Evolutionary conservation across 2,329 filamentous ascomycete species (phyloP).

Genomic region (Trichoderma koningiopsis): DNA sequence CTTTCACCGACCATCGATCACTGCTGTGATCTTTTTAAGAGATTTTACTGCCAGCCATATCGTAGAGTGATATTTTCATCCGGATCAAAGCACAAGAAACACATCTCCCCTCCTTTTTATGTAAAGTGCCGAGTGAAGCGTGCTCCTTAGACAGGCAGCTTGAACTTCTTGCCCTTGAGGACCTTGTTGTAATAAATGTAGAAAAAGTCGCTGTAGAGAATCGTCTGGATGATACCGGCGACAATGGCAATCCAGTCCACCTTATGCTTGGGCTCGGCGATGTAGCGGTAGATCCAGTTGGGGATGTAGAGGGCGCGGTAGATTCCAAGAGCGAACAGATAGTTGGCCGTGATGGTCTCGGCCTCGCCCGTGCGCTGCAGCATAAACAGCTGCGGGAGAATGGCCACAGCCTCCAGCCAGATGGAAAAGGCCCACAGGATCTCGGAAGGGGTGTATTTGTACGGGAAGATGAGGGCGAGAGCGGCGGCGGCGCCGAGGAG

Average conservation of each 20-base stretch:
- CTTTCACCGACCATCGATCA: background rate
- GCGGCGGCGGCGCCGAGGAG: conserved; percentile 79
- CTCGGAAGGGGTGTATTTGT: conserved; percentile 79
- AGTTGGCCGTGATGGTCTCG: conserved; percentile 99
- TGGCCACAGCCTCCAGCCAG: conserved; percentile 96
- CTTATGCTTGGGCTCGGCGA: conserved; percentile 70
- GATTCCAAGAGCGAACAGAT: conserved; percentile 87
- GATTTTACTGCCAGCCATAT: background rate
- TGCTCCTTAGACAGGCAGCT: conserved; percentile 70
- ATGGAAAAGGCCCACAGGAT: conserved; percentile 98
- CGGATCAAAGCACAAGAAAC: background rate
- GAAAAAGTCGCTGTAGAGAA: conserved; percentile 99
- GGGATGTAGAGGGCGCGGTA: conserved; percentile 97
- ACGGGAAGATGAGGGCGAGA: conserved; percentile 80
- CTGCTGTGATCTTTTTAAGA: background rate
- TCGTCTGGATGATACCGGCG: conserved; percentile 88
- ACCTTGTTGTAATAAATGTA: conserved; percentile 99
- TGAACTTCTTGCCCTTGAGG: conserved; percentile 85
- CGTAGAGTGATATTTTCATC: background rate
- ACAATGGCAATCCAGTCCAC: conserved; percentile 84
- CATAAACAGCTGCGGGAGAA: conserved; percentile 97
- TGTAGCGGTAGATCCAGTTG: conserved; percentile 95
- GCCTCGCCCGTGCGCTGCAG: conserved; percentile 95
- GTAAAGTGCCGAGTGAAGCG: background rate
- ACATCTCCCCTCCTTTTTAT: background rate